phyloP scores from a whole-genome alignment of 805 yeast genomes.

The Scheffersomyces coipomensis region DNA sequence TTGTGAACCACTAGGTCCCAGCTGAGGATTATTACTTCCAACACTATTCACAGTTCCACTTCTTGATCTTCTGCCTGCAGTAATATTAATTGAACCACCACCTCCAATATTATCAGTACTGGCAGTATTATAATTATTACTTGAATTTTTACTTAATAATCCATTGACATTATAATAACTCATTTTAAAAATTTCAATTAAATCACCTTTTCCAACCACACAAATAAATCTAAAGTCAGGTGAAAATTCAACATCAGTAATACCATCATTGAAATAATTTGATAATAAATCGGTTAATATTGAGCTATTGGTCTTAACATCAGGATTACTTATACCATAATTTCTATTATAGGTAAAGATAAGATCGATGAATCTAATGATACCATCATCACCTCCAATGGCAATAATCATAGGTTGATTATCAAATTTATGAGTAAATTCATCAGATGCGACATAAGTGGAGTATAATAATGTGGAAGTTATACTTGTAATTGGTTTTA shows the following conservation, averaged over 20 bases:
- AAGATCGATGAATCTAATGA: slow-evolving; percentile 55
- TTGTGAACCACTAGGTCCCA: slow-evolving; percentile 6
- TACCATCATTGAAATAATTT: slow-evolving; percentile 63
- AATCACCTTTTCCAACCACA: slow-evolving; percentile 55
- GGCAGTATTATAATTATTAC: slow-evolving; percentile 5
- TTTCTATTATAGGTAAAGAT: slow-evolving; percentile 24
- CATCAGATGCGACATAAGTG: background rate
- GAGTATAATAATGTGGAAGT: slow-evolving; percentile 27
- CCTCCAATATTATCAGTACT: slow-evolving; percentile 7
- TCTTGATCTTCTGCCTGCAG: slow-evolving; percentile 30
- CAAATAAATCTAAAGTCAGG: slow-evolving; percentile 47
- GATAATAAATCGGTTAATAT: slow-evolving; percentile 53
- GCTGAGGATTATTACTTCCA: slow-evolving; percentile 11
- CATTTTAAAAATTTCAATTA: slow-evolving; percentile 39
- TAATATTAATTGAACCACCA: slow-evolving; percentile 2
- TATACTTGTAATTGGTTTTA: slow-evolving; percentile 53
- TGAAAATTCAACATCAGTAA: slow-evolving; percentile 48
- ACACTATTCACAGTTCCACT: slow-evolving; percentile 38
- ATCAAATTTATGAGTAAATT: slow-evolving; percentile 3
- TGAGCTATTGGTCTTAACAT: slow-evolving; percentile 18
- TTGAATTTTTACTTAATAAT: slow-evolving; percentile 18
- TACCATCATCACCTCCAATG: slow-evolving; percentile 66
- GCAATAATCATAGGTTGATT: slow-evolving; percentile 41
- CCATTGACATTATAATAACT: slow-evolving; percentile 41
- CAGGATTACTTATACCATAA: slow-evolving; percentile 25